Evolutionary conservation across 2,329 filamentous ascomycete species (phyloP), one percentile per base, ranked within the genome.

Genomic region (Phaeoacremonium minimum): DNA sequence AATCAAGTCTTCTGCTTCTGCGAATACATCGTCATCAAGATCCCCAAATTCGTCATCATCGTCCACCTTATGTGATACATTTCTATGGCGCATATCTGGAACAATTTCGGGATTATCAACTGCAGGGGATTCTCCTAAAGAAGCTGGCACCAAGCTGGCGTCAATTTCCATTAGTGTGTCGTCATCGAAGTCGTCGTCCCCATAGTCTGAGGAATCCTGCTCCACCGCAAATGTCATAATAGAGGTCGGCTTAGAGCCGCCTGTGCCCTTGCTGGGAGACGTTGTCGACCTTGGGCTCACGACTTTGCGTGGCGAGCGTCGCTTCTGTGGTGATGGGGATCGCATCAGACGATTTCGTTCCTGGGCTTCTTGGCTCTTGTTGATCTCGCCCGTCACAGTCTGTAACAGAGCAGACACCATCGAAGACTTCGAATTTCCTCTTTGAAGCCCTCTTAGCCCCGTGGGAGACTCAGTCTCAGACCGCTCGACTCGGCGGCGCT

Each of bases 371-470:
- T 57, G 62, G 4, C 62, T 62, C 30, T 63, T 67, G 36, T 67
- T 67, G 31, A 76, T 67, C 46, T 72, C 73, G 38, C 63, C 67
- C 34, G 66, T 69, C 35, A 88, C 82, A 34, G 77, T 82, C 48
- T 86, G 75, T 15, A 90, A 63, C 35, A 90, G 61, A 13, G 79
- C 76, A 22, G 71, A 74, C n/a, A 78, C 71, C 49, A 78, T 64
- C 4, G 69, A 74, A 1, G 71, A 68, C 44, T 80, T 81, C 3
- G 73, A 75, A 18, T 72, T 70, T 38, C 42, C 43, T 54, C 40
- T 52, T 53, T 28, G 60, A 50, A 26, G 50, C 52, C 53, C 55
- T 53, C 28, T 59, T 50, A 26, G 50, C 52, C 53, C 55, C 19
- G 48, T 45, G 30, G 59, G 53, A 20, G 54, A 53, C 4, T 57